Evolutionary conservation across 2,329 filamentous ascomycete genomes (phyloP), one percentile per base, ranked within the genome.

Genomic region (Aspergillus vadensis): DNA sequence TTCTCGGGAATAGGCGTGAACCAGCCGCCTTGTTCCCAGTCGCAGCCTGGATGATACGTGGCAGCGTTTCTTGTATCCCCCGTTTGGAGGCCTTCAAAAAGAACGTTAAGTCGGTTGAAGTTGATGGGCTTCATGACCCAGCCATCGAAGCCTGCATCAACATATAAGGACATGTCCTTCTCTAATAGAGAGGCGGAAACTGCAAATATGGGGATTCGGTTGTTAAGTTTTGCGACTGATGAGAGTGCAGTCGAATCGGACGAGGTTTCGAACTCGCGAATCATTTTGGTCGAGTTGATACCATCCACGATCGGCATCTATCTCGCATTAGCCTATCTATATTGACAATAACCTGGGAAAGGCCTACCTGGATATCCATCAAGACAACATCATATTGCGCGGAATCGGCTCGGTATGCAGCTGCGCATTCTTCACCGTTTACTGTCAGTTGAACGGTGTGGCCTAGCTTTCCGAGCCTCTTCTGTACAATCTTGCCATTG

Each of bases 231-330:
- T 3, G 88, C 88, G 57, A 87, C 79, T 0, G 77, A 68, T 1
- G 90, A 92, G 27, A 90, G 80, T 0, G 79, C 77, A 6, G 68
- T 70, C 25, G 21, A 23, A 48, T 83, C 76, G 55, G 68, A 81
- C 74, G 79, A 79, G 0, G 79, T 80, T 71, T 96, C 92, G 56
- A 84, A 87, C 0, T 86, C 86, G 36, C 92, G 84, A 64, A 97
- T 96, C 84, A 92, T 89, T 73, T 91, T 91, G 0, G 92, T 91
- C 6, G 91, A 91, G 3, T 84, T 87, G 36, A 94, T 84, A n/a
- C 92, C 92, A 70, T 96, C 92, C 7, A 95, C 90, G 36, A 97
- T 96, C n/a, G 92, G 92, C 92, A 97, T 97, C 91, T 96, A 6
- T 21, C 36, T 51, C 43, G 2, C 5, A 50, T 50, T 50, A 50